Percentiles rank a stretch among this genome's conserved stretches.
These are phyloP conservation scores for Talaromyces piceae DNA, from an alignment of 2,329 filamentous ascomycete genomes.

Conservation along the genomic window DNA sequence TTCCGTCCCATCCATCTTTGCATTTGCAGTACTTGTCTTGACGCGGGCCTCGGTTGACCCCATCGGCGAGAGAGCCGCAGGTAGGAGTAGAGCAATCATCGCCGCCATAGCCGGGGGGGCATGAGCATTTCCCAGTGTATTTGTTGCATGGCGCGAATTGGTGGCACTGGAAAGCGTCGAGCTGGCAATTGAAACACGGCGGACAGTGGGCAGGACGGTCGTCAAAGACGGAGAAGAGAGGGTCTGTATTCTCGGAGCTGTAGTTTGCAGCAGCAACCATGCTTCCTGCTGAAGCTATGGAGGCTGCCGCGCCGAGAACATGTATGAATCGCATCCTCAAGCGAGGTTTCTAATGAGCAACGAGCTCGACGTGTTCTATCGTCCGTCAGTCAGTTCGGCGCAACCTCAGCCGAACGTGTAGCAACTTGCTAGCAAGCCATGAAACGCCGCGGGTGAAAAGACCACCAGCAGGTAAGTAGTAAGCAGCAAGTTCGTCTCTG, in stretches of 20 bases:
- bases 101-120: constrained; percentile 85
- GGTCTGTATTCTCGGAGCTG: constrained; percentile 53
- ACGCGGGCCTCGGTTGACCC: constrained; percentile 69
- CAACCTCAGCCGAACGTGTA: neutral
- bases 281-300: constrained; percentile 18
- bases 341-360: neutral
- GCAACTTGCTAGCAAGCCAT: neutral
- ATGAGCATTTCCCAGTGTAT: constrained; percentile 86
- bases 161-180: constrained; percentile 83
- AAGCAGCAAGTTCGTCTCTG: neutral
- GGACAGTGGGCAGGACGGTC: constrained; percentile 53
- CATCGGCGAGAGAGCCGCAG: constrained; percentile 80
- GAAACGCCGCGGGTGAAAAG: neutral
- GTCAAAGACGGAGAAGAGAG: constrained; percentile 63
- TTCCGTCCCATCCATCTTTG: constrained; percentile 87
- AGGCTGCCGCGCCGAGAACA: neutral
- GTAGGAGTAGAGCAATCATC: constrained; percentile 89
- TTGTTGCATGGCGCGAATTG: constrained; percentile 87
- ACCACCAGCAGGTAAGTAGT: neutral
- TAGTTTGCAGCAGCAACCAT: constrained; percentile 41
- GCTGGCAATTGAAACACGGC: constrained; percentile 88
- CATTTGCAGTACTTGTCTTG: constrained; percentile 68
- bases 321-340: constrained; percentile 8
- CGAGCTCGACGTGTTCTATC: neutral
- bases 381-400: neutral